Conservation (phyloP, 495 filamentous ascomycete genomes). For the Achaetomiella virescens region DNA sequence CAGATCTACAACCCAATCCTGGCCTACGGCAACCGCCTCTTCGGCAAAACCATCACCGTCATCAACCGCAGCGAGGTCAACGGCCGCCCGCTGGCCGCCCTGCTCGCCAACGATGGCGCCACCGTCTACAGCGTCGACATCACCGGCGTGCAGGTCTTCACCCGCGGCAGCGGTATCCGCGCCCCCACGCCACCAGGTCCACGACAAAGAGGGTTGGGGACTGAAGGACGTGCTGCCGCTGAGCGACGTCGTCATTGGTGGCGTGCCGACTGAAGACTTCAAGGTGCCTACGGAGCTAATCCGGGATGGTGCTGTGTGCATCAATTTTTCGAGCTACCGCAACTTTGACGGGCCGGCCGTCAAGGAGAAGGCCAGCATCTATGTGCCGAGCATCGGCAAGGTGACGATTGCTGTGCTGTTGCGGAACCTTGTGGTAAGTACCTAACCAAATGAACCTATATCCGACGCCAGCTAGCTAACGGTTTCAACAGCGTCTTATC, state of each 20-base stretch:
- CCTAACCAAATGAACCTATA: not conserved
- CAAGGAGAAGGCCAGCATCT: slow-evolving; percentile 93
- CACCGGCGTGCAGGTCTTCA: slow-evolving; percentile 86
- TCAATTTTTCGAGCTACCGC: slow-evolving; percentile 95
- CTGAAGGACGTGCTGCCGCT: slow-evolving; percentile 74
- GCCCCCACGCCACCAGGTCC: slow-evolving; percentile 76
- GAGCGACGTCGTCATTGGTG: slow-evolving; percentile 90
- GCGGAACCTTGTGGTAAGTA: slow-evolving; percentile 76
- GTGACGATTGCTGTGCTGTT: slow-evolving; percentile 91
- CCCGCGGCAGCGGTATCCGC: slow-evolving; percentile 75
- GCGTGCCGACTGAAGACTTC: slow-evolving; percentile 79
- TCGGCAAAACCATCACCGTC: slow-evolving; percentile 85
- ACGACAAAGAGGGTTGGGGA: slow-evolving; percentile 65
- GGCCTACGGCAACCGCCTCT: slow-evolving; percentile 86
- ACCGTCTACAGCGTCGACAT: slow-evolving; percentile 92
- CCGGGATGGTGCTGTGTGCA: slow-evolving; percentile 84
- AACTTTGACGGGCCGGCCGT: slow-evolving; percentile 80
- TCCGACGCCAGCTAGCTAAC: not conserved
- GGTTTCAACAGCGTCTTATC: slow-evolving; percentile 32
- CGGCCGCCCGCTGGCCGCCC: slow-evolving; percentile 84
- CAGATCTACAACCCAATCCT: slow-evolving; percentile 96
- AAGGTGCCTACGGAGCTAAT: slow-evolving; percentile 81
- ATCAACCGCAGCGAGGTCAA: slow-evolving; percentile 96
- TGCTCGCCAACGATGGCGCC: slow-evolving; percentile 93
- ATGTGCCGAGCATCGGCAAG: slow-evolving; percentile 93